Percentiles rank a stretch among this genome's conserved stretches.
Evolutionary conservation across 2,329 filamentous ascomycete genomes (phyloP).

Genomic region (Aspergillus unguis): DNA sequence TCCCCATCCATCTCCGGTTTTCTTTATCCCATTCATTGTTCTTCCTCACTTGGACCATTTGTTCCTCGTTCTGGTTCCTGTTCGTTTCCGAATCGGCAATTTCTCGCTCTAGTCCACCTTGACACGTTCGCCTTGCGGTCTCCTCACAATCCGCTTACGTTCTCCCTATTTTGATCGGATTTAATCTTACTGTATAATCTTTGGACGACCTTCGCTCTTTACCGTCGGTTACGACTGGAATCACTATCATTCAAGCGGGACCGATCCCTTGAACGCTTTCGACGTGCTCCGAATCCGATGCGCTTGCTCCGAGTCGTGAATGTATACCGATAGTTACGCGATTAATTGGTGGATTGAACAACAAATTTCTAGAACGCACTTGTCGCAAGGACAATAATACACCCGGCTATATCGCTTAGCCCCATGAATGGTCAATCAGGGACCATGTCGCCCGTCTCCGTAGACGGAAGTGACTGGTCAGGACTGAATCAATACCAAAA

Average conservation of each 20-base stretch:
- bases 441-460: conserved; percentile 76
- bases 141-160: neutral
- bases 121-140: neutral
- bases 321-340: conserved; percentile 13
- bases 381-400: conserved; percentile 4
- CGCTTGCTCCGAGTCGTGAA: conserved; percentile 12
- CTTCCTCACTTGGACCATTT: neutral
- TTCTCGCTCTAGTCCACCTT: conserved; percentile 1
- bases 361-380: conserved; percentile 1
- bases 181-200: conserved; percentile 1
- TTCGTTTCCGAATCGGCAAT: neutral
- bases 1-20: neutral
- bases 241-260: neutral
- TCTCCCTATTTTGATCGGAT: conserved; percentile 1
- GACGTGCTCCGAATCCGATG: conserved; percentile 13
- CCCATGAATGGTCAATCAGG: conserved; percentile 71
- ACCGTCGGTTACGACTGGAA: conserved; percentile 12
- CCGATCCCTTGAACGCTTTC: conserved; percentile 5
- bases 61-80: neutral
- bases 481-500: conserved; percentile 64
- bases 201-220: neutral
- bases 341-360: conserved; percentile 6
- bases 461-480: conserved; percentile 80
- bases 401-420: conserved; percentile 14
- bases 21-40: conserved; percentile 1